Evolutionary conservation across 2,329 filamentous ascomycete genomes (phyloP).

Genomic region (Curvularia lunata): DNA sequence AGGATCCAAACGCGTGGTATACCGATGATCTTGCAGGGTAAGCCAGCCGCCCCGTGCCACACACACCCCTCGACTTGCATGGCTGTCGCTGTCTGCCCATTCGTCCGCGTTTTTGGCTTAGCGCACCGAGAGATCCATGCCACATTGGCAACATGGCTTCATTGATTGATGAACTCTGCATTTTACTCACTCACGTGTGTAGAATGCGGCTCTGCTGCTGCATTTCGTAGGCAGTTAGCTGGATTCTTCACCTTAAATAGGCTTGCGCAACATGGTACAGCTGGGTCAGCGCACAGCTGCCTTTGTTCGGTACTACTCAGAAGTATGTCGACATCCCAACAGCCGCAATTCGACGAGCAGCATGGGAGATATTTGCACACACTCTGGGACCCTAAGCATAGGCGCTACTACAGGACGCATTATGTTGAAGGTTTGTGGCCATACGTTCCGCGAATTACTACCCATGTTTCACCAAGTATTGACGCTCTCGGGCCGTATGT

Average conservation of each 20-base stretch:
- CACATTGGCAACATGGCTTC: background rate
- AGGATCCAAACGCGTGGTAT: background rate
- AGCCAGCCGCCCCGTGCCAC: background rate
- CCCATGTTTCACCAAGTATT: background rate
- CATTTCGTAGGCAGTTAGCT: background rate
- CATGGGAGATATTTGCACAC: background rate
- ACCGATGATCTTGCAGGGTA: background rate
- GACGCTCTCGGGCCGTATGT: background rate
- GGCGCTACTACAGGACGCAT: background rate
- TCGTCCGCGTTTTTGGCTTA: background rate
- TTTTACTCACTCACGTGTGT: background rate
- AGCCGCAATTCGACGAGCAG: background rate
- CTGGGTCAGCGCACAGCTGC: background rate
- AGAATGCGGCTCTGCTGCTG: constrained; percentile 4
- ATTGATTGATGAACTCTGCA: background rate
- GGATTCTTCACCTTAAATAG: background rate
- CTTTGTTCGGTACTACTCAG: background rate
- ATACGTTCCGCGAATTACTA: no score
- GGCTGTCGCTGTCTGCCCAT: background rate
- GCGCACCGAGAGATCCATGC: background rate
- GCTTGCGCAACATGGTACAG: background rate
- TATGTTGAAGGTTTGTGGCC: background rate
- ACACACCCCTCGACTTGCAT: background rate
- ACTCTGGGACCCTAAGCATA: background rate
- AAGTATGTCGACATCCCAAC: background rate